A percentile compares a stretch with the other conserved stretches of the same genome.
phyloP scores from a whole-genome alignment of 495 filamentous ascomycete genomes.

The Annulohypoxylon stygium region DNA sequence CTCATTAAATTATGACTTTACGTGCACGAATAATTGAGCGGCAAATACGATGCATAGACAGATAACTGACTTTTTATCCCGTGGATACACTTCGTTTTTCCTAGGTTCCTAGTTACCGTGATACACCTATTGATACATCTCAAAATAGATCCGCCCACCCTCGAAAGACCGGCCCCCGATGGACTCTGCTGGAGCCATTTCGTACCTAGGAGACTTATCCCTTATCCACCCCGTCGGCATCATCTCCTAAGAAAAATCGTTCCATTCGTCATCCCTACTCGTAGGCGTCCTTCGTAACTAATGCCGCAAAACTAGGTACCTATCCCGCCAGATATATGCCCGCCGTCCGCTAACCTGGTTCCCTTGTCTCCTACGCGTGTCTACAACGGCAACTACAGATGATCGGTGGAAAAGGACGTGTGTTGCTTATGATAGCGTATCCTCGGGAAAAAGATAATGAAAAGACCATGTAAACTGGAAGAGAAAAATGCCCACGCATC shows the following conservation, averaged over 20 bases:
- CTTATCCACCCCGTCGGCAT: background rate
- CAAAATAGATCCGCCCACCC: slow-evolving; percentile 17
- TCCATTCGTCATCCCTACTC: slow-evolving; percentile 23
- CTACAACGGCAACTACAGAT: background rate
- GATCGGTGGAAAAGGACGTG: background rate
- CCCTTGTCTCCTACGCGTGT: background rate
- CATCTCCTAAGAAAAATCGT: slow-evolving; percentile 21
- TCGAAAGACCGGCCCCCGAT: slow-evolving; percentile 4
- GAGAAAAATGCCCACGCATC: slow-evolving; percentile 37
- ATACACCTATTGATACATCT: slow-evolving; percentile 45
- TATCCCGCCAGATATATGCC: background rate
- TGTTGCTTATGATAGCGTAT: background rate
- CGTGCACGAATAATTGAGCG: background rate
- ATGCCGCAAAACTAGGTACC: slow-evolving; percentile 5
- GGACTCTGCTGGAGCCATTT: slow-evolving; percentile 11
- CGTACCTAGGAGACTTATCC: background rate
- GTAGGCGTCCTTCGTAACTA: slow-evolving; percentile 17
- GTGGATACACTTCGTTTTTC: slow-evolving; percentile 24
- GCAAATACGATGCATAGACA: background rate
- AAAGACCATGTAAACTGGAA: slow-evolving; percentile 22
- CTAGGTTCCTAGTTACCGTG: slow-evolving; percentile 19
- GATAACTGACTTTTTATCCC: slow-evolving; percentile 4
- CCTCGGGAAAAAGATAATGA: background rate
- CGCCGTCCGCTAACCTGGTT: background rate
- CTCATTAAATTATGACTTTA: background rate